A percentile compares a stretch with the other conserved stretches of the same genome.
Conservation (phyloP, 768 basidiomycete genomes). For the Mycena pura region DNA sequence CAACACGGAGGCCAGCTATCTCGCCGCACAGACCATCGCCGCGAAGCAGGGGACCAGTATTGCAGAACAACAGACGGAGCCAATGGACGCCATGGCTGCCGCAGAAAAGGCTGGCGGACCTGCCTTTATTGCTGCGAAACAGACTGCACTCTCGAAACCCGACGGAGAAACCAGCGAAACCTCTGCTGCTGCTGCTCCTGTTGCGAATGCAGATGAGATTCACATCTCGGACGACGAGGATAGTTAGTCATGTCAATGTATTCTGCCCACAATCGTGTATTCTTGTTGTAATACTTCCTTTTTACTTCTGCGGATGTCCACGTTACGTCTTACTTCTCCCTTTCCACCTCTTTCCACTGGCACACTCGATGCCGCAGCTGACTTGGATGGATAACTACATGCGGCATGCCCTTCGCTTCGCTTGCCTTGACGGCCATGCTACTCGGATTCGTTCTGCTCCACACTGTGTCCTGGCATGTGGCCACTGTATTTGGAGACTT, state of each 20-base stretch:
- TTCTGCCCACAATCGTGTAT: no score
- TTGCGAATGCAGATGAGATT: slow-evolving; percentile 80
- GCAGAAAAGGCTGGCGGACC: slow-evolving; percentile 72
- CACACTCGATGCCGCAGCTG: no score
- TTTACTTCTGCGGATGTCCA: neutral
- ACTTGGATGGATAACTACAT: no score
- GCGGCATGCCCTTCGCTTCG: no score
- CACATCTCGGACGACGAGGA: slow-evolving; percentile 89
- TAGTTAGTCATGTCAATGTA: slow-evolving; percentile 42
- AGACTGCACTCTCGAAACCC: slow-evolving; percentile 47
- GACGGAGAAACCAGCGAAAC: slow-evolving; percentile 44
- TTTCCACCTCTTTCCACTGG: no score
- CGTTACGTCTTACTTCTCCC: neutral
- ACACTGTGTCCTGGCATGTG: no score
- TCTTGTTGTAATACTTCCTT: slow-evolving; percentile 11
- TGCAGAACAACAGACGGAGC: slow-evolving; percentile 50
- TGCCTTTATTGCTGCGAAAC: slow-evolving; percentile 81
- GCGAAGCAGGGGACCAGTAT: slow-evolving; percentile 64
- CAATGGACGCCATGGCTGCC: slow-evolving; percentile 85
- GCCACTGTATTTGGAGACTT: no score
- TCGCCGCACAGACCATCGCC: slow-evolving; percentile 88
- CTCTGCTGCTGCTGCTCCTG: slow-evolving; percentile 38
- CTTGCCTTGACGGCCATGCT: no score
- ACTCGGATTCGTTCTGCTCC: no score
- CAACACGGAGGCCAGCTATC: slow-evolving; percentile 94